These are phyloP conservation scores for Apophysomyces trapeziformis DNA, from an alignment of 371 early-diverging fungal genomes.

Conservation along the genomic window DNA sequence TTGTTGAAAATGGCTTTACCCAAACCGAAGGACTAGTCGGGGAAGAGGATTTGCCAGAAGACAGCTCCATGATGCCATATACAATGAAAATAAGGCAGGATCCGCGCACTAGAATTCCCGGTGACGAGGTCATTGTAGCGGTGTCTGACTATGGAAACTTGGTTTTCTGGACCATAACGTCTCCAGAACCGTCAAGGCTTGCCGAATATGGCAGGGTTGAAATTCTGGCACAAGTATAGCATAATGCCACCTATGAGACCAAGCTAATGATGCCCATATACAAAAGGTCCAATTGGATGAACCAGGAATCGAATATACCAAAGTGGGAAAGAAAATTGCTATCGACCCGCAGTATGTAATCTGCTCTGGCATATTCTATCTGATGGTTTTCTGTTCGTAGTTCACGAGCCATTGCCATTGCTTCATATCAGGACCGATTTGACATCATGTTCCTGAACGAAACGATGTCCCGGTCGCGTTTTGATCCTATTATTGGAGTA, in stretches of 20 bases:
- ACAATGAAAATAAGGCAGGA: slow-evolving; percentile 19
- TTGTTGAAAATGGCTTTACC: slow-evolving; percentile 10
- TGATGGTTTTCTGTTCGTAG: slow-evolving; percentile 16
- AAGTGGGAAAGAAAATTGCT: slow-evolving; percentile 39
- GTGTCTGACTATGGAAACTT: slow-evolving; percentile 50
- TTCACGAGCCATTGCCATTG: slow-evolving; percentile 45
- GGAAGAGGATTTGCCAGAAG: slow-evolving; percentile 1
- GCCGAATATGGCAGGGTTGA: slow-evolving; percentile 34
- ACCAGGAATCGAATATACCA: slow-evolving; percentile 43
- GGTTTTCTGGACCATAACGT: slow-evolving; percentile 32
- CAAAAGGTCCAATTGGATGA: slow-evolving; percentile 33
- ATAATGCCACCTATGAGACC: not conserved
- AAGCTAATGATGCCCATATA: not conserved
- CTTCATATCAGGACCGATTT: slow-evolving; percentile 44
- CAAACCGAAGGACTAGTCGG: slow-evolving; percentile 5
- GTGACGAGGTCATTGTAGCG: slow-evolving; percentile 38
- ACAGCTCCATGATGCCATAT: slow-evolving; percentile 17
- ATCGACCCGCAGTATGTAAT: slow-evolving; percentile 45
- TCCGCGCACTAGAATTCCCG: slow-evolving; percentile 30
- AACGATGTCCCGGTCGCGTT: slow-evolving; percentile 28
- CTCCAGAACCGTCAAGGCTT: slow-evolving; percentile 11
- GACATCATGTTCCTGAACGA: slow-evolving; percentile 42
- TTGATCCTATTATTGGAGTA: slow-evolving; percentile 45
- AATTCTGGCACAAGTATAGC: slow-evolving; percentile 32
- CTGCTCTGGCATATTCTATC: not conserved